Percentiles rank a stretch among this genome's conserved stretches.
Evolutionary conservation across 495 filamentous ascomycete genomes (phyloP).

Genomic region (Lophium mytilinum): DNA sequence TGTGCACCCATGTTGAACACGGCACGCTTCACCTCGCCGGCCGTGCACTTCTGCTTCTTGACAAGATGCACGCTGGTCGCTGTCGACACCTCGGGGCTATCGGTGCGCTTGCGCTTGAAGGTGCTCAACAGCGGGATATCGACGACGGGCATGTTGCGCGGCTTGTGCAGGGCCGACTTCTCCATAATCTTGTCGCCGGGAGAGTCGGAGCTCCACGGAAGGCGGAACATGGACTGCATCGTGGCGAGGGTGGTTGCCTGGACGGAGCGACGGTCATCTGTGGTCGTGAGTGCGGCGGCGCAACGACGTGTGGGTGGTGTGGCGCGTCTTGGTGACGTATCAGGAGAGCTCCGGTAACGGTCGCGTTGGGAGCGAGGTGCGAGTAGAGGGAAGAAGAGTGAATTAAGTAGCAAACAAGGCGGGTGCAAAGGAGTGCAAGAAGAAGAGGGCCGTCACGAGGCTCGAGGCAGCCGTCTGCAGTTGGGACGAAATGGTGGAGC

Average conservation of each 20-base stretch:
- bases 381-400: slow-evolving; percentile 12
- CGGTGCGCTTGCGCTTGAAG: slow-evolving; percentile 31
- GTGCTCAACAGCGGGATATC: slow-evolving; percentile 29
- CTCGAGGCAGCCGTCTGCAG: slow-evolving; percentile 1
- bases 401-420: slow-evolving; percentile 9
- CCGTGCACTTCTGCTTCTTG: slow-evolving; percentile 26
- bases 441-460: slow-evolving; percentile 6
- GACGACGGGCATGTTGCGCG: slow-evolving; percentile 31
- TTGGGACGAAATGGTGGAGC: neutral
- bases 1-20: slow-evolving; percentile 1
- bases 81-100: slow-evolving; percentile 24
- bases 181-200: slow-evolving; percentile 30
- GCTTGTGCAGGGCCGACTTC: slow-evolving; percentile 25
- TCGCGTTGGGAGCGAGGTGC: neutral
- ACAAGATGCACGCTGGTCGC: slow-evolving; percentile 16
- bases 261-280: slow-evolving; percentile 23
- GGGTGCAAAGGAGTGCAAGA: slow-evolving; percentile 24
- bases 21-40: slow-evolving; percentile 21
- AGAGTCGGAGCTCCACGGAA: slow-evolving; percentile 33
- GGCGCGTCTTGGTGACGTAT: slow-evolving; percentile 18
- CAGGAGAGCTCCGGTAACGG: slow-evolving; percentile 9
- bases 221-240: slow-evolving; percentile 37
- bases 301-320: slow-evolving; percentile 6
- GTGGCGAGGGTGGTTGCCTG: slow-evolving; percentile 17
- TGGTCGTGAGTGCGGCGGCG: slow-evolving; percentile 16